Conservation (phyloP, 257 asterid genomes). For the Solanum chiquidenum region DNA sequence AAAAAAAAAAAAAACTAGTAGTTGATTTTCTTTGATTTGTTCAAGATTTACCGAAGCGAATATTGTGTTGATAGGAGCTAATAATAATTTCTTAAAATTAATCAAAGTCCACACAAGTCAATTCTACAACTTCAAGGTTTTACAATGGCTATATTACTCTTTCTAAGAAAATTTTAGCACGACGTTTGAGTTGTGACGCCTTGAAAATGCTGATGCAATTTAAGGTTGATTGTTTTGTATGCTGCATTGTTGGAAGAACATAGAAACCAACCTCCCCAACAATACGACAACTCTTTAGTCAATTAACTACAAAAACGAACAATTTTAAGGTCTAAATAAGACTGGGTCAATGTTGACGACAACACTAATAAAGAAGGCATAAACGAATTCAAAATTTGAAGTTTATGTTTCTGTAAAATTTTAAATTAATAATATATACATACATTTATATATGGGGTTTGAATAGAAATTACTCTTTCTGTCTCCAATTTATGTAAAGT, state of each 20-base stretch:
- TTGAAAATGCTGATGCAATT: neutral
- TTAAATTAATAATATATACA: neutral
- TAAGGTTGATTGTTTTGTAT: neutral
- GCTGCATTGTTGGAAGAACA: neutral
- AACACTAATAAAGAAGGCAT: neutral
- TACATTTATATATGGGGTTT: neutral
- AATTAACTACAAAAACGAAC: neutral
- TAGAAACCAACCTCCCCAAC: neutral
- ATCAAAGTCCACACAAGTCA: neutral
- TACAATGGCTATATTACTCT: neutral
- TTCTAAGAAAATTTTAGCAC: neutral
- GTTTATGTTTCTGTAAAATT: accelerated
- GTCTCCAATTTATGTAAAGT: no score
- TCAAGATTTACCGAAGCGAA: neutral
- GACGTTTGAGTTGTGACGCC: neutral
- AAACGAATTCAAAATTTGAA: neutral
- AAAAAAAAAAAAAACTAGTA: no score
- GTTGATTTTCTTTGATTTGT: neutral
- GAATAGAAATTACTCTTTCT: neutral
- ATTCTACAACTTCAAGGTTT: neutral
- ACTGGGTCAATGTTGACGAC: neutral
- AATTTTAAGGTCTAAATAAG: neutral
- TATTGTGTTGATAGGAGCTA: neutral
- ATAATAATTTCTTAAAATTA: neutral
- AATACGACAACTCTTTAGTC: neutral